These are phyloP conservation scores for Fusarium equiseti DNA, from an alignment of 2,329 filamentous ascomycete genomes.

Conservation along the genomic window DNA sequence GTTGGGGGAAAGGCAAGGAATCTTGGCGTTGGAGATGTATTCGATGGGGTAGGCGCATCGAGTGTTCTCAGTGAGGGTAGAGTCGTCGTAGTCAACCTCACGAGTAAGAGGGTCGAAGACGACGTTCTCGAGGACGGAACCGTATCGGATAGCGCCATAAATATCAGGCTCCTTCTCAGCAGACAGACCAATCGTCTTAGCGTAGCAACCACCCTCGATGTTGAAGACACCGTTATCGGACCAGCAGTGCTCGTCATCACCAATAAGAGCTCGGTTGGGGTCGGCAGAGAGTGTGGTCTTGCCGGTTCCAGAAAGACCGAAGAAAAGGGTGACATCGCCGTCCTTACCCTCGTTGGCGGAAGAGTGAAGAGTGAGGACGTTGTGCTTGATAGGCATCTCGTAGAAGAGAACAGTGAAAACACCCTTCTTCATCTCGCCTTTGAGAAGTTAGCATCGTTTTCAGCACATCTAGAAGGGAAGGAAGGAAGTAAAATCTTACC, in stretches of 20 bases:
- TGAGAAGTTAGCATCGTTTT: neutral
- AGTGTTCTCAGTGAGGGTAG: conserved; percentile 97
- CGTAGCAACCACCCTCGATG: conserved; percentile 99
- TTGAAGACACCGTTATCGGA: conserved; percentile 97
- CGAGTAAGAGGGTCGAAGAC: conserved; percentile 94
- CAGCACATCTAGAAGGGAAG: neutral
- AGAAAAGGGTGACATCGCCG: conserved; percentile 98
- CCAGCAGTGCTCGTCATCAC: conserved; percentile 99
- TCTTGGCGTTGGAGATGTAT: conserved; percentile 99
- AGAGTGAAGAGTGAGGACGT: conserved; percentile 97
- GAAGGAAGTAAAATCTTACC: conserved; percentile 59
- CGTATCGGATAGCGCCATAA: conserved; percentile 93
- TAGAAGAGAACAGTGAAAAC: conserved; percentile 99
- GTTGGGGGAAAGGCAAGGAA: conserved; percentile 87
- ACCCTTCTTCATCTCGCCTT: conserved; percentile 79
- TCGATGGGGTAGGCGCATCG: conserved; percentile 99
- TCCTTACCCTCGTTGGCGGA: conserved; percentile 96
- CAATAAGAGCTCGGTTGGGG: conserved; percentile 94
- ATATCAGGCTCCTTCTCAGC: conserved; percentile 99
- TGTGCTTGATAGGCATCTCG: conserved; percentile 99
- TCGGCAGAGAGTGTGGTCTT: conserved; percentile 99
- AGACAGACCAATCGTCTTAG: conserved; percentile 97
- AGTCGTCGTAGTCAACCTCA: conserved; percentile 94
- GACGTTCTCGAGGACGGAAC: conserved; percentile 97
- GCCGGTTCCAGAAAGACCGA: conserved; percentile 96